Evolutionary conservation across 2,329 filamentous ascomycete genomes (phyloP), one percentile per base, ranked within the genome.

Genomic region (Paraphoma chrysanthemicola): DNA sequence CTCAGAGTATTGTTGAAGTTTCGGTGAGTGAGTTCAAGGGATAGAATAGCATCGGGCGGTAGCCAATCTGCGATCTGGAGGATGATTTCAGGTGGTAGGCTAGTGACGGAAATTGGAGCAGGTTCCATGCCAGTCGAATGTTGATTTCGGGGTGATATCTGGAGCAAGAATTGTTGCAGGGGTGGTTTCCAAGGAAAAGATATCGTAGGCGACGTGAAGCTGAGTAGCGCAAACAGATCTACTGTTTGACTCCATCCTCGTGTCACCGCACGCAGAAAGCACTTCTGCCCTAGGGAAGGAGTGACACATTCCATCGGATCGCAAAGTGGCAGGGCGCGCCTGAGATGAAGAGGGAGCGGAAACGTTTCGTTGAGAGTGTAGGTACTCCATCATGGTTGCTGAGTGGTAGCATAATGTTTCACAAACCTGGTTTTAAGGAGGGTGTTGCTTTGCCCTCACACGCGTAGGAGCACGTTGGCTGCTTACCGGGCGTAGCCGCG

Each of bases 81-180:
- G 18, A 80, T 72, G 4, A 81, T 68, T 59, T 81, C 79, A 30
- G 70, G 64, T 9, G 79, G 79, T 8, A 81, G 73, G 44, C 45
- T 53, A 11, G 70, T 59, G 16, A 76, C 47, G 11, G 56, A 59
- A 38, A 47, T 39, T 18, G 51, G 17, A 2, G 56, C 10, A 6
- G 44, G 36, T 7, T 50, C 45, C 62, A 68, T 68, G 16, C 14
- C 47, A 1, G 29, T 39, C n/a, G 38, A 11, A 9, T 2, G 31
- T 11, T 48, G 9, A n/a, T 12, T 7, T 28, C 14, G 42, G 28
- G 1, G 11, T 1, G 18, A 23, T 23, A 2, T 18, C 28, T 43
- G 17, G 39, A 23, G 42, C 10, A 7, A 14, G 18, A 10, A 23
- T 28, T 28, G 17, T 18, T 3, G 42, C 12, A 44, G 16, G 42